phyloP scores from a whole-genome alignment of 441 rosid genomes.

The Capsella rubella region DNA sequence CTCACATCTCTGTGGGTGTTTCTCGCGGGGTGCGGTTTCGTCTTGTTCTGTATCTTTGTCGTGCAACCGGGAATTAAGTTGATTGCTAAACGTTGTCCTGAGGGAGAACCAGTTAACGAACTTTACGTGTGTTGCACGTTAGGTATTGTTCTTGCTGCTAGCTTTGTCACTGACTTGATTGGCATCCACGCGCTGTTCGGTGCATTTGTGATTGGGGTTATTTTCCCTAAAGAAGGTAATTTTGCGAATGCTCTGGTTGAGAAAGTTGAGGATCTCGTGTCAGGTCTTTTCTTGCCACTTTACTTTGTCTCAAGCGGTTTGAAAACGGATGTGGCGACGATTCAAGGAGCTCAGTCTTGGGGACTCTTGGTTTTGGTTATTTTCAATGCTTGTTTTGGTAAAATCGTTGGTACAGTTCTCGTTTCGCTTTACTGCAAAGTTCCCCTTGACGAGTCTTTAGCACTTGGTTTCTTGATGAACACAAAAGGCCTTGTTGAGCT shows the following conservation, averaged over 20 bases:
- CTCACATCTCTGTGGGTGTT: slow-evolving; percentile 64
- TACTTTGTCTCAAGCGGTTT: slow-evolving; percentile 68
- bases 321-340: slow-evolving; percentile 56
- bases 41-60: slow-evolving; percentile 39
- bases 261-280: slow-evolving; percentile 66
- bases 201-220: slow-evolving; percentile 62
- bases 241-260: slow-evolving; percentile 56
- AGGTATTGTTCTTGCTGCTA: slow-evolving; percentile 55
- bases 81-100: slow-evolving; percentile 60
- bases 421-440: slow-evolving; percentile 54
- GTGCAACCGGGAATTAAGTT: slow-evolving; percentile 53
- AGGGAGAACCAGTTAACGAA: slow-evolving; percentile 60
- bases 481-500: slow-evolving; percentile 71
- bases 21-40: slow-evolving; percentile 53
- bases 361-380: slow-evolving; percentile 62
- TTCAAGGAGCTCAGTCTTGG: slow-evolving; percentile 60
- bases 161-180: slow-evolving; percentile 57
- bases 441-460: slow-evolving; percentile 52
- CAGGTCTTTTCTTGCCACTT: slow-evolving; percentile 61
- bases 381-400: slow-evolving; percentile 57
- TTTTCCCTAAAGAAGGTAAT: slow-evolving; percentile 62
- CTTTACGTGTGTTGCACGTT: slow-evolving; percentile 57
- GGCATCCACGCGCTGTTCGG: slow-evolving; percentile 70
- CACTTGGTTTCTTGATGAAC: slow-evolving; percentile 68
- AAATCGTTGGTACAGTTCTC: slow-evolving; percentile 53